Evolutionary conservation across 2,329 filamentous ascomycete genomes (phyloP), one percentile per base, ranked within the genome.

Genomic region (Aspergillus sp.): DNA sequence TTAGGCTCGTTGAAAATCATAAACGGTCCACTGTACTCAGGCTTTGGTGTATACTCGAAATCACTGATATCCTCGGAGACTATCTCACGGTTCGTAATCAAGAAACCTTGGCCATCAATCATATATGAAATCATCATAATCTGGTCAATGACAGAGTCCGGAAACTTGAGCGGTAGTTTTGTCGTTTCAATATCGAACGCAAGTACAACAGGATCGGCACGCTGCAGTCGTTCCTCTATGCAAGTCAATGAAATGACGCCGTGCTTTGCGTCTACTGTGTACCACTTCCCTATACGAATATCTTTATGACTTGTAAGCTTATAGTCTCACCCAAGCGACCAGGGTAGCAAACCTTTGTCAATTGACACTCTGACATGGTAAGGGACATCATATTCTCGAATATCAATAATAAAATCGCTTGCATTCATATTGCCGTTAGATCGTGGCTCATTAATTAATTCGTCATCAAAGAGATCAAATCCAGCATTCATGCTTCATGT

Each of bases 41-140:
- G 90, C 61, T 88, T 96, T 0, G 93, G 94, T 0, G 93, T 98
- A 66, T 98, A 98, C 60, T 98, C 94, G 60, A 98, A 98, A 64
- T 98, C 93, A 45, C 85, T 78, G 64, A 98, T 98, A 60, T 98
- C 90, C 66, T 98, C 91, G 0, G 91, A 95, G 7, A 98, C 90
- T 48, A 98, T 95, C 63, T 97, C 90, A 59, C 94, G 83, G 63
- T 98, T 98, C 5, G 93, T 98, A 67, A 98, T 97, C 31, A 98
- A 75, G 57, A 97, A 98, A 5, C 93, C 93, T 68, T 95, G 90
- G 0, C 93, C 94, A 57, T 98, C 93, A 58, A 98, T 97, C 94
- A 98, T 98, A 73, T 98, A 98, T 29, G 94, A 98, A 65, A 98
- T 91, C 93, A 98, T 98, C 90, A 98, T 98, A 61, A 98, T 86